Conservation (phyloP, 768 basidiomycete genomes). For the Mycena filopes region DNA sequence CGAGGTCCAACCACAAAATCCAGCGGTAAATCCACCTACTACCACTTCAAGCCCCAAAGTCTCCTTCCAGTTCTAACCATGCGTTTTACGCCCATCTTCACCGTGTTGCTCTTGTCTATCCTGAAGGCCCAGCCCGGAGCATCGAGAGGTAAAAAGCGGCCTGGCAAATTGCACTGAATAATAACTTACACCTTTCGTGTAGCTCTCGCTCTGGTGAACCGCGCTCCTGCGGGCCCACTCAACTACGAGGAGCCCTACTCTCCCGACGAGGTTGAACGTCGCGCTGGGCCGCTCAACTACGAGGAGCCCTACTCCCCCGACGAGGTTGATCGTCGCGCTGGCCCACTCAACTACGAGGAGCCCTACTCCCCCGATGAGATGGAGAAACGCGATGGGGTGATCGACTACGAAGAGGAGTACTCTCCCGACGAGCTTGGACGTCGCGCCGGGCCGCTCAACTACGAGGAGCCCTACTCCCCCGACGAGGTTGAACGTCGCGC, state of each 20-base stretch:
- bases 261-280: not conserved
- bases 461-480: slow-evolving; percentile 4
- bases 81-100: slow-evolving; percentile 17
- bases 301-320: not conserved
- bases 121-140: not conserved
- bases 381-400: not conserved
- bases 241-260: slow-evolving; percentile 20
- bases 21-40: not conserved
- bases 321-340: not conserved
- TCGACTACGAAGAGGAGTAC: not conserved
- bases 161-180: not conserved
- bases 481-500: slow-evolving; percentile 15
- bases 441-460: not conserved
- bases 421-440: not conserved
- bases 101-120: slow-evolving; percentile 5
- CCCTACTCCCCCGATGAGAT: not conserved
- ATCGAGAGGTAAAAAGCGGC: not conserved
- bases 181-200: not conserved
- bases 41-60: not conserved
- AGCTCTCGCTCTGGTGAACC: not conserved
- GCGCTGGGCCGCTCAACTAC: not conserved
- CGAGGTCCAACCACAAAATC: not conserved
- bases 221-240: not conserved
- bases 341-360: not conserved
- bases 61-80: not conserved